Base-by-base conservation (phyloP, 305 asterid genomes). In the Plantago coronopus region DNA sequence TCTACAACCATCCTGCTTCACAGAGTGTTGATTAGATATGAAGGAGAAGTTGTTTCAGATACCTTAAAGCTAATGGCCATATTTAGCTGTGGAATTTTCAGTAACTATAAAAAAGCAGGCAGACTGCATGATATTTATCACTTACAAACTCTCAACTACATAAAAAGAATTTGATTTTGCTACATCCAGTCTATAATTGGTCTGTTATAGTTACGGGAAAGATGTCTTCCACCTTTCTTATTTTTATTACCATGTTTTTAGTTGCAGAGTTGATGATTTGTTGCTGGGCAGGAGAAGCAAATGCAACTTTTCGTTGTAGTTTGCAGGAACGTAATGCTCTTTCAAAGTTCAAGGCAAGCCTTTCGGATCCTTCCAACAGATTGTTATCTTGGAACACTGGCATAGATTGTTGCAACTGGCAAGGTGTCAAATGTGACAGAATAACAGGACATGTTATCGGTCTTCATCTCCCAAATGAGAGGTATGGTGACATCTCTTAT, bases 401-500 rank as follows among this genome's bases (percentile, higher is more conserved):
- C 10, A 40, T 12, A 40, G 46, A 55, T 31, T 65, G 69, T 31
- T 54, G 69, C 21, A 7, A n/a, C 1, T 65, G 69, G 69, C 48
- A 31, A 45, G 69, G 69, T 8, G 57, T 65, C 4, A 12, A 3
- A 7, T 65, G 69, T 16, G 48, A 65, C 22, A 27, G n/a, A 38
- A 40, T 14, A 0, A 56, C 40, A 5, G 46, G 57, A 16, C 56
- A 65, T 46, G 63, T 65, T 34, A 45, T 21, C 23, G n/a, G n/a
- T 22, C 60, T 63, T 51, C 18, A 17, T 10, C 40, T 37, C 13
- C 7, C 14, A 14, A 6, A 17, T 61, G 17, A 23, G 19, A 23
- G 25, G 31, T 16, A 22, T 15, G 11, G 5, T 5, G 17, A 22
- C 6, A 7, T 34, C 12, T 5, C 1, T 1, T 1, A 18, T 38